These are phyloP conservation scores for Xylaria sp. DNA, from an alignment of 2,329 filamentous ascomycete species.

Conservation along the genomic window DNA sequence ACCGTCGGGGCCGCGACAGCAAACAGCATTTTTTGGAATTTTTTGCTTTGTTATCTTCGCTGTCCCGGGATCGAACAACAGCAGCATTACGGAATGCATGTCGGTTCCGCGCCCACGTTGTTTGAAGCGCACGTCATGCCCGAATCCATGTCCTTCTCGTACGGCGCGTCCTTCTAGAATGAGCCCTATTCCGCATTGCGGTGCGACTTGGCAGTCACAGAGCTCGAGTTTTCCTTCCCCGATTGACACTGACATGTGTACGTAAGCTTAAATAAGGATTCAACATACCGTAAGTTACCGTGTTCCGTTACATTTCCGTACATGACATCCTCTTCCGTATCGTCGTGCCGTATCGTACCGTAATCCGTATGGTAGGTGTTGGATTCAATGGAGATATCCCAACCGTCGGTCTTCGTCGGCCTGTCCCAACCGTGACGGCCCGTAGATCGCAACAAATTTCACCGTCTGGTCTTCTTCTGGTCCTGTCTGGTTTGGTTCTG, in stretches of 20 bases:
- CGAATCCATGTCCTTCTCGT: background rate
- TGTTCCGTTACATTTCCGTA: too few relatives aligned
- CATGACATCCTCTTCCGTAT: too few relatives aligned
- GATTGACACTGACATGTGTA: too few relatives aligned
- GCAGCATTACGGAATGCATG: background rate
- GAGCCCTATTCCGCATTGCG: background rate
- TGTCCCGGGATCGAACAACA: background rate
- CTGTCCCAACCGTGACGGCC: background rate
- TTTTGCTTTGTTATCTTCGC: too few relatives aligned
- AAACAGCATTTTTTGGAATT: background rate
- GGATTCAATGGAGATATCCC: too few relatives aligned
- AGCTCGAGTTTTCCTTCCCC: too few relatives aligned
- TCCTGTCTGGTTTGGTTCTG: background rate
- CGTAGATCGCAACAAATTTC: background rate
- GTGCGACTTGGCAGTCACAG: background rate
- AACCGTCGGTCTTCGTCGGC: too few relatives aligned
- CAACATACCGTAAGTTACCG: too few relatives aligned
- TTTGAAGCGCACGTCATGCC: background rate
- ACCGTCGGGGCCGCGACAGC: slow-evolving; percentile 7
- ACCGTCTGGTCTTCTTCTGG: background rate
- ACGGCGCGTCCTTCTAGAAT: background rate
- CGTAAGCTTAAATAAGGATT: too few relatives aligned
- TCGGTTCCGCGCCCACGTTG: background rate
- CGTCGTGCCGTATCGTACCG: too few relatives aligned
- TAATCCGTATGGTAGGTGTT: too few relatives aligned